Base-by-base conservation (phyloP, 1,284 basidiomycete species). In the Stereum hirsutum region DNA sequence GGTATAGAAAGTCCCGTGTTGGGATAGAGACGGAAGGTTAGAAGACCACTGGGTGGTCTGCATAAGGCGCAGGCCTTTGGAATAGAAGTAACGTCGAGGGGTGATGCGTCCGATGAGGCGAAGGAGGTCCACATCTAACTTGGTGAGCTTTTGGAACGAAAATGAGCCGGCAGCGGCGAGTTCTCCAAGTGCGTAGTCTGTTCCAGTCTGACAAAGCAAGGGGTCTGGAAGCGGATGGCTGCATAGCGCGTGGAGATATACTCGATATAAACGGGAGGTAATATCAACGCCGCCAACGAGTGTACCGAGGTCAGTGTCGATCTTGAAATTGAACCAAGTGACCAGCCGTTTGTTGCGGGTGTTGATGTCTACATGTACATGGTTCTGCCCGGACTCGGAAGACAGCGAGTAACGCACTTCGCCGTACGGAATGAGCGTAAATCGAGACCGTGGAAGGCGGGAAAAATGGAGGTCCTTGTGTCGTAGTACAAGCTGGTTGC, bases 241-340 rank as follows among this genome's bases (percentile, higher is more conserved):
- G 0, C 68, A 74, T 4, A 69, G 39, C 2, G 69, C 68, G 32
- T 76, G 74, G 12, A 76, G 57, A 40, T 69, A 68, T 0, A 63
- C 57, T 37, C 58, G 60, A 47, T 63, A 72, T 3, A 70, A 48
- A 39, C 58, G 59, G 47, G 58, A 63, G 2, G 54, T 54, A 33
- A 69, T 46, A 12, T 55, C 60, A 20, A 54, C 56, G 2, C 49
- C 50, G 5, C 64, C 60, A 0, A 55, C 55, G 2, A 75, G 53
- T 40, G 59, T 55, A 5, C 68, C 61, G 8, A 75, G 54, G 7
- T 60, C 55, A 0, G 46, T 47, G 48, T 75, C 62, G 21, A 71
- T 49, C 0, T 52, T 51, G 46, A 73, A 75, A 10, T 57, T 57
- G 35, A 48, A 44, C 43, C 46, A 56, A 14, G 35, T 30, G 5